Conservation (phyloP, 768 basidiomycete genomes). For the Austroboletus eburneus region DNA sequence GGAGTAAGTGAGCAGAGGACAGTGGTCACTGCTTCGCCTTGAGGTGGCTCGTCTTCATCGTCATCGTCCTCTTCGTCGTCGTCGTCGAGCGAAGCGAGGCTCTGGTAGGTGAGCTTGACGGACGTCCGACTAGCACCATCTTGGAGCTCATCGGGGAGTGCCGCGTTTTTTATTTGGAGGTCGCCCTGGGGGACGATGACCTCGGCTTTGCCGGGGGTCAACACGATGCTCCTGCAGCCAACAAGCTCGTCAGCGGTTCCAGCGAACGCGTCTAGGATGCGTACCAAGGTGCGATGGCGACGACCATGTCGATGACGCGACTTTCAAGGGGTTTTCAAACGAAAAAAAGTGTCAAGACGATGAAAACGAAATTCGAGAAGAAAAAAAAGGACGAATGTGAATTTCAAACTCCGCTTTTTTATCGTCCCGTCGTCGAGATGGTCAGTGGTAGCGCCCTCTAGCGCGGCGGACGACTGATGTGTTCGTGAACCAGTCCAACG, state of each 20-base stretch:
- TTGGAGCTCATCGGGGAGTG: slow-evolving; percentile 68
- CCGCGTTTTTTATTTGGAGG: slow-evolving; percentile 77
- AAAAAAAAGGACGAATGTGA: neutral
- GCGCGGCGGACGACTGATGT: slow-evolving; percentile 6
- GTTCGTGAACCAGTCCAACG: slow-evolving; percentile 68
- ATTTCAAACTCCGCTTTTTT: slow-evolving; percentile 45
- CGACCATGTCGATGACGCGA: slow-evolving; percentile 40
- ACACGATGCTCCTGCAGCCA: slow-evolving; percentile 51
- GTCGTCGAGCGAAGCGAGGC: slow-evolving; percentile 32
- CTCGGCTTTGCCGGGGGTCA: slow-evolving; percentile 56
- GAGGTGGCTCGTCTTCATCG: slow-evolving; percentile 38
- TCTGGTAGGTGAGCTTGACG: slow-evolving; percentile 60
- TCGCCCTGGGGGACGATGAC: slow-evolving; percentile 59
- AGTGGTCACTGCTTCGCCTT: slow-evolving; percentile 42
- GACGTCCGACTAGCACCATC: slow-evolving; percentile 59
- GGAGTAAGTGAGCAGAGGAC: slow-evolving; percentile 78
- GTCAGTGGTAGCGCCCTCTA: slow-evolving; percentile 36
- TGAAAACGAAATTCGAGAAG: no score
- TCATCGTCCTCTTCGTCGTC: slow-evolving; percentile 45
- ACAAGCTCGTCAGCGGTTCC: slow-evolving; percentile 5
- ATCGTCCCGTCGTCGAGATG: slow-evolving; percentile 37
- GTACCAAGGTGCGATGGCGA: slow-evolving; percentile 67
- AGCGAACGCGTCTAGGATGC: slow-evolving; percentile 16
- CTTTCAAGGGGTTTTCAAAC: slow-evolving; percentile 3
- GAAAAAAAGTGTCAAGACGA: slow-evolving; percentile 1